Percentiles rank a stretch among this genome's conserved stretches.
These are phyloP conservation scores for Apiotrichum porosum DNA, from an alignment of 1,284 basidiomycete genomes.

Conservation along the genomic window DNA sequence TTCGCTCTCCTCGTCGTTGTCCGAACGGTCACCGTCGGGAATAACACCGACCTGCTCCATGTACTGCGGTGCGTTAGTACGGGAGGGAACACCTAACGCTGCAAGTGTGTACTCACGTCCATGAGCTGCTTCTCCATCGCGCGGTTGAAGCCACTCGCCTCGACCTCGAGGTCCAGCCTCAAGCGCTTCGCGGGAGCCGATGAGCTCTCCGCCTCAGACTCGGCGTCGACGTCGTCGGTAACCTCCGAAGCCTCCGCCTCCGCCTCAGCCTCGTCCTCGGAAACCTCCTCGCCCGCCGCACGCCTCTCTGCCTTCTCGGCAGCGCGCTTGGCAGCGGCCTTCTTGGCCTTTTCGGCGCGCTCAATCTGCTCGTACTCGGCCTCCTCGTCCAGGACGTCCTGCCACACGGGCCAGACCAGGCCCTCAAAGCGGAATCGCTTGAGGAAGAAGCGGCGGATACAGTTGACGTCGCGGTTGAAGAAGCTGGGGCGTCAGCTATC, in stretches of 20 bases:
- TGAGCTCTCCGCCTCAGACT: neutral
- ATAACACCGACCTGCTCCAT: conserved; percentile 51
- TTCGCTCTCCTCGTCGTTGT: conserved; percentile 34
- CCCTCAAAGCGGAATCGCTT: conserved; percentile 92
- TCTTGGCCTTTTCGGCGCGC: neutral
- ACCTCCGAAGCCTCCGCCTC: conserved; percentile 23
- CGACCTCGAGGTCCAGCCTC: conserved; percentile 78
- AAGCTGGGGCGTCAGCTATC: conserved; percentile 61
- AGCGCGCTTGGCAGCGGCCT: conserved; percentile 19
- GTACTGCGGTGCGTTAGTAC: conserved; percentile 46
- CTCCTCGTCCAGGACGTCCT: conserved; percentile 53
- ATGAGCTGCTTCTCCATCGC: conserved; percentile 76
- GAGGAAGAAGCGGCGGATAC: conserved; percentile 89
- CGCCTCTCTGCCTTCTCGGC: conserved; percentile 10
- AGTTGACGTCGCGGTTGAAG: conserved; percentile 96
- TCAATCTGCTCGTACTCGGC: conserved; percentile 8
- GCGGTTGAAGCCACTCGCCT: conserved; percentile 83
- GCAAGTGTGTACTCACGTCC: conserved; percentile 59
- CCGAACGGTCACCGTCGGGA: conserved; percentile 27
- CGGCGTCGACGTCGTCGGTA: neutral
- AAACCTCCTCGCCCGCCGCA: conserved; percentile 5
- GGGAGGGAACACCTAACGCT: too few species aligned
- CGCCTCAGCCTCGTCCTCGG: neutral
- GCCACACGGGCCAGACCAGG: conserved; percentile 77
- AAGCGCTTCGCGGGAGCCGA: conserved; percentile 47